Evolutionary conservation across 768 basidiomycete species (phyloP), one percentile per base, ranked within the genome.

Genomic region (Leccinum subgranulosum): DNA sequence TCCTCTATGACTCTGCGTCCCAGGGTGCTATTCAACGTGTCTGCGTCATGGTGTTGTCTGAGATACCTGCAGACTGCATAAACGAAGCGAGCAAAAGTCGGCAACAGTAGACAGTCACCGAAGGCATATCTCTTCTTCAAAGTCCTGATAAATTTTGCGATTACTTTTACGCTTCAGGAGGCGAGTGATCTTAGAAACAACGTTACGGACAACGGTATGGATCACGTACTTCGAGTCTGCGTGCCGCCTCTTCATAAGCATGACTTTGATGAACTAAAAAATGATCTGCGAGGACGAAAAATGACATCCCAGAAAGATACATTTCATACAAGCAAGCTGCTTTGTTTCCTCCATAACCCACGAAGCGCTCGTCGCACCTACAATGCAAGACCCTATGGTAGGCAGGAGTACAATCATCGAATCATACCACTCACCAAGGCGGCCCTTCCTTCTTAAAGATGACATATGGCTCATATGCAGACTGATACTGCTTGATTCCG

Each of bases 291-390:
- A 94, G 80, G 27, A 95, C 90, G 67, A 87, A 91, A 72, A 85
- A 94, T 23, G 85, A 85, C 39, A 93, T 81, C 3, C 93, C 93
- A 12, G 90, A 86, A 7, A 95, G 76, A 73, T 92, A 92, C 84
- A 95, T 90, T 70, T 93, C 93, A 68, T 88, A 94, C 36, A 94
- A 78, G 67, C 93, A 94, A 10, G 94, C 92, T 2, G 93, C 93
- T 71, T 95, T 95, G 77, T 95, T 95, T 2, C 86, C 91, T 4
- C 93, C 93, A 69, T 94, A 94, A 2, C 93, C 93, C 48, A 93
- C 80, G 66, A 95, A 95, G 33, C 92, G 83, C 69, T 94, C 92
- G 64, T 94, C 92, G 65, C 92, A 94, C 91, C 91, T 92, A 34
- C 7, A 7, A n/a, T 27, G 58, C 45, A 21, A 51, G 11, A n/a